Base-by-base conservation (phyloP, 495 filamentous ascomycete species). In the Massariosphaeria phaeospora region DNA sequence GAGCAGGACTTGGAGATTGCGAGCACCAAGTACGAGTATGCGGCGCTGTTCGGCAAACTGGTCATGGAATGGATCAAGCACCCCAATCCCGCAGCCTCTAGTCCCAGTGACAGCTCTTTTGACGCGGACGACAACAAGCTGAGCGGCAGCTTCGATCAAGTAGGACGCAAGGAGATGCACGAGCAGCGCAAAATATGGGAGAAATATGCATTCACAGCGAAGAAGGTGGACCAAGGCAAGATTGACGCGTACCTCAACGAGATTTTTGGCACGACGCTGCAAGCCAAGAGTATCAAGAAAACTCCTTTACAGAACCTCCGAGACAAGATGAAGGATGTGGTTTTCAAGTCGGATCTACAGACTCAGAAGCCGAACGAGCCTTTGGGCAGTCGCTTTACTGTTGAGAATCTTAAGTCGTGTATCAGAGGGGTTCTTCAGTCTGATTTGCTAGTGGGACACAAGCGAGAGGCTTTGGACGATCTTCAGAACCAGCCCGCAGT, bases 181-280 rank as follows among this genome's bases (percentile, higher is more conserved):
- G 70, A 79, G 55, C 72, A 77, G 51, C 69, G 71, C 23, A 36
- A 72, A 57, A 63, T 67, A 23, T 86, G 82, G 78, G 82, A 86
- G 67, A 61, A 67, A 1, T 64, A 74, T 33, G 82, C 80, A 15
- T 86, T 88, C 60, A 73, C 68, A 9, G 65, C 69, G 7, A 68
- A 67, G 25, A 47, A 57, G 36, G 45, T 63, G 1, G 64, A 70
- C 38, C 26, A 49, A 26, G 18, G 21, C 15, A 52, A 41, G 11
- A 66, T 70, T 29, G 39, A 62, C 18, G 47, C 9, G 2, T 70
- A 69, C 52, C 62, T 71, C 1, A 44, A 55, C 9, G 57, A 57
- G 2, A 48, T 70, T 17, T 70, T 70, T 41, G 57, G 57, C 20
- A 57, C 64, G 23, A 67, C 65, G 0, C 23, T 39, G 12, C 47